Conservation (phyloP, 129 eudicot species). For the Centaurea solstitialis region DNA sequence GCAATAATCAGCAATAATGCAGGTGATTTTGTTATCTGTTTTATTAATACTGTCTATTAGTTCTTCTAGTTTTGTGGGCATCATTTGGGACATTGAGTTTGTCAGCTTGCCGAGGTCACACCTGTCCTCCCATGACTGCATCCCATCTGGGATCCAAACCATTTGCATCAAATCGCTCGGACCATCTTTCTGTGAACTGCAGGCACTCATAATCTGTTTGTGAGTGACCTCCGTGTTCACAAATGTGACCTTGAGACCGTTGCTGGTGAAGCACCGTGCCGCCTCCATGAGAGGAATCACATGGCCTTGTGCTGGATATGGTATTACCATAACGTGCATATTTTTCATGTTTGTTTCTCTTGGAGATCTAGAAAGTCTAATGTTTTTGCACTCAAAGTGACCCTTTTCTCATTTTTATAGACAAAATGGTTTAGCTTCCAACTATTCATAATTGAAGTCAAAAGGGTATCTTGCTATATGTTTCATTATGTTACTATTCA, state of each 20-base stretch:
- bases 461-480: not conserved
- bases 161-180: conserved; percentile 18
- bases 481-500: not conserved
- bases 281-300: conserved; percentile 60
- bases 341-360: conserved; percentile 7
- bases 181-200: conserved; percentile 9
- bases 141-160: conserved; percentile 53
- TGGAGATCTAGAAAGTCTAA: not conserved
- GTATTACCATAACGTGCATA: conserved; percentile 37
- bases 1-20: conserved; percentile 50
- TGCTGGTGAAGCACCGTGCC: conserved; percentile 25
- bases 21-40: conserved; percentile 27
- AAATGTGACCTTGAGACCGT: conserved; percentile 48
- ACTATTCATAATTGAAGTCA: not conserved
- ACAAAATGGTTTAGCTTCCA: not conserved
- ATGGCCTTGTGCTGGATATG: conserved; percentile 78
- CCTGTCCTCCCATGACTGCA: conserved; percentile 47
- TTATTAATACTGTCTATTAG: conserved; percentile 39
- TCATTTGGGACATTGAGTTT: conserved; percentile 6
- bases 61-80: conserved; percentile 38
- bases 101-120: conserved; percentile 26
- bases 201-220: conserved; percentile 26
- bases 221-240: conserved; percentile 51
- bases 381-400: not conserved
- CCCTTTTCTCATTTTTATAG: not conserved